Conservation (phyloP, 169 alveolate genomes). For the Eimeria falciformis region DNA sequence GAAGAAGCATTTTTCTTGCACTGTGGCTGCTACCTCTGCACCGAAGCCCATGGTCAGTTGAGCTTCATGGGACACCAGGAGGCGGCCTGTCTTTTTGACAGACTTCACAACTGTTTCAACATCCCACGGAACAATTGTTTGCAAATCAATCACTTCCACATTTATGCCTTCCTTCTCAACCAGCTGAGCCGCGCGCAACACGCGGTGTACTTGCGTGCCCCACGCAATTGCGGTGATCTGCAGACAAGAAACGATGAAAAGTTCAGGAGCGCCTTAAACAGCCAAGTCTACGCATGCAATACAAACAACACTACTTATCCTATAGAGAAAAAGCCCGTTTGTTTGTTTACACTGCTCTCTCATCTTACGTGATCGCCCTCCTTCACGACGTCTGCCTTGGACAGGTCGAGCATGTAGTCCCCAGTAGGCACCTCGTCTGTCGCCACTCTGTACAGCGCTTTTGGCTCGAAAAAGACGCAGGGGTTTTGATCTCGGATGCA, state of each 20-base stretch:
- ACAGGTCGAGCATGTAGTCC: slow-evolving; percentile 93
- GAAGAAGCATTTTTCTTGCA: slow-evolving; percentile 94
- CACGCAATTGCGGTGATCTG: slow-evolving; percentile 90
- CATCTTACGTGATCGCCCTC: slow-evolving; percentile 92
- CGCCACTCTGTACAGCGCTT: slow-evolving; percentile 96
- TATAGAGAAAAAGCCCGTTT: background rate
- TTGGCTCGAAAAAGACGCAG: slow-evolving; percentile 98
- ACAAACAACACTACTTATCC: background rate
- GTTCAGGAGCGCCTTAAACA: background rate
- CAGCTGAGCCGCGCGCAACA: slow-evolving; percentile 92
- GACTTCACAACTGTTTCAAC: slow-evolving; percentile 93
- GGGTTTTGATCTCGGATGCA: slow-evolving; percentile 93
- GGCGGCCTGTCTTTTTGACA: slow-evolving; percentile 95
- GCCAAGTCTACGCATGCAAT: background rate
- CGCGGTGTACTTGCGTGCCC: slow-evolving; percentile 89
- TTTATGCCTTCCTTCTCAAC: slow-evolving; percentile 93
- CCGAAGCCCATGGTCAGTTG: slow-evolving; percentile 94
- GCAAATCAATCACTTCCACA: slow-evolving; percentile 95
- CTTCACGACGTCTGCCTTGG: slow-evolving; percentile 94
- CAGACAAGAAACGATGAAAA: background rate
- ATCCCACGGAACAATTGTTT: slow-evolving; percentile 98
- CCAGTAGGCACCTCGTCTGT: slow-evolving; percentile 95
- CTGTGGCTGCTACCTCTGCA: slow-evolving; percentile 94
- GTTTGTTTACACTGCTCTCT: background rate
- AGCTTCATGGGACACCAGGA: slow-evolving; percentile 96